These are phyloP conservation scores for Camellia granthamiana DNA, from an alignment of 148 eudicot genomes.

Conservation along the genomic window DNA sequence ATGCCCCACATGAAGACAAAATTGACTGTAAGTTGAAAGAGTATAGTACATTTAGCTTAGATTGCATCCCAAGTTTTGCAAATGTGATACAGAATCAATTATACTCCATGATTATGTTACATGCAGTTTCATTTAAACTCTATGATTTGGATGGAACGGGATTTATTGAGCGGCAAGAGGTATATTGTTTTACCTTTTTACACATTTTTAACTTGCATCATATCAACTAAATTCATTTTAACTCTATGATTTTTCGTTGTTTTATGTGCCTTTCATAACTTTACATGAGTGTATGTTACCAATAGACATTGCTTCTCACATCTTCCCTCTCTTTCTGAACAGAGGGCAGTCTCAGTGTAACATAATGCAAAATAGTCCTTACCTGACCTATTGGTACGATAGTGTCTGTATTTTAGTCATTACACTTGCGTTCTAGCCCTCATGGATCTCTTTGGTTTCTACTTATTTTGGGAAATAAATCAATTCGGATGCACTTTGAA, in stretches of 20 bases:
- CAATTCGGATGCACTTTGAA: neutral
- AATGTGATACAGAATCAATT: neutral
- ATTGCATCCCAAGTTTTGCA: neutral
- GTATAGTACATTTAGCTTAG: neutral
- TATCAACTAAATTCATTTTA: neutral
- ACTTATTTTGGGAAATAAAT: neutral
- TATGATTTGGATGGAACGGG: constrained; percentile 90
- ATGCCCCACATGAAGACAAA: constrained; percentile 82
- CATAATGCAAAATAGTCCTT: too few relatives aligned
- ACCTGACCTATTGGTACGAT: neutral
- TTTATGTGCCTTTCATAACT: too few relatives aligned
- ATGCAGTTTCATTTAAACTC: constrained; percentile 79
- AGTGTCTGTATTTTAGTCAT: neutral
- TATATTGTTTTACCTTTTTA: constrained; percentile 19
- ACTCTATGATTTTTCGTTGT: too few relatives aligned
- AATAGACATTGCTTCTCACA: too few relatives aligned
- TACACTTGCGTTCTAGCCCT: neutral
- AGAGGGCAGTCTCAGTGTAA: too few relatives aligned
- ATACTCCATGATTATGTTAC: neutral
- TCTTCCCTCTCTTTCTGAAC: too few relatives aligned
- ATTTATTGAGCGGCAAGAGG: constrained; percentile 92
- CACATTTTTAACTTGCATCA: neutral
- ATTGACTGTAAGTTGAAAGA: constrained; percentile 60
- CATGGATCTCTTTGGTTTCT: neutral
- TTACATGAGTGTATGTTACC: too few relatives aligned